A percentile compares a stretch with the other conserved stretches of the same genome.
phyloP scores from a whole-genome alignment of 306 rosid genomes.

The Nissolia schottii region DNA sequence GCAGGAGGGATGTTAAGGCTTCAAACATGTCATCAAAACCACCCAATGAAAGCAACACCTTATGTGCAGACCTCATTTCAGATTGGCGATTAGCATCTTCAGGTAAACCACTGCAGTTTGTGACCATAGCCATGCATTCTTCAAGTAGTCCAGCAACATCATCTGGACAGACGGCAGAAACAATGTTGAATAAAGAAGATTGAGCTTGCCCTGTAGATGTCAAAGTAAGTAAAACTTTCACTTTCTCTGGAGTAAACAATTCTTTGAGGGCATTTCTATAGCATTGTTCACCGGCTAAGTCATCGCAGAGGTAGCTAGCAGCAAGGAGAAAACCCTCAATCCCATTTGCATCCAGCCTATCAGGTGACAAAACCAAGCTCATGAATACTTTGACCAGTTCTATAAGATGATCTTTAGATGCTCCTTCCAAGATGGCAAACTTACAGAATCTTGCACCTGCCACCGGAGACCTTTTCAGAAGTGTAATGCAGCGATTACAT shows the following conservation, averaged over 20 bases:
- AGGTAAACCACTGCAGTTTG: slow-evolving; percentile 68
- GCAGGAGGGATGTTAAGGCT: slow-evolving; percentile 55
- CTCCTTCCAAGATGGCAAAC: slow-evolving; percentile 61
- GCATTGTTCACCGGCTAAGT: slow-evolving; percentile 45
- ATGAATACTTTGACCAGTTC: slow-evolving; percentile 64
- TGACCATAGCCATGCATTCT: slow-evolving; percentile 55
- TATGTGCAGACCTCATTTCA: slow-evolving; percentile 84
- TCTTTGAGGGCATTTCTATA: slow-evolving; percentile 52
- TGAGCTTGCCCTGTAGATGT: slow-evolving; percentile 57
- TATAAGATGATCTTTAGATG: slow-evolving; percentile 56
- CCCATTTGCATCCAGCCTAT: slow-evolving; percentile 41
- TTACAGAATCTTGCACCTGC: slow-evolving; percentile 93
- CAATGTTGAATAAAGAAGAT: slow-evolving; percentile 67
- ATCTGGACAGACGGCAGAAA: slow-evolving; percentile 57
- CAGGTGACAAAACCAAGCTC: slow-evolving; percentile 50
- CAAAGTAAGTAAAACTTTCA: slow-evolving; percentile 50
- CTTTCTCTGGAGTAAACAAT: slow-evolving; percentile 52
- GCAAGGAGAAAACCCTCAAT: slow-evolving; percentile 79
- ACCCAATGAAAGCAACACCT: slow-evolving; percentile 63
- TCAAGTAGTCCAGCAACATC: slow-evolving; percentile 56
- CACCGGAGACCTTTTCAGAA: slow-evolving; percentile 70
- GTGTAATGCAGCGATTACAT: slow-evolving; percentile 82
- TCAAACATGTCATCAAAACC: slow-evolving; percentile 69
- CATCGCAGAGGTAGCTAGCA: slow-evolving; percentile 51
- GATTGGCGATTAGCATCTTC: slow-evolving; percentile 63